Evolutionary conservation across 2,329 filamentous ascomycete genomes (phyloP).

Genomic region (Zymoseptoria crescenta): DNA sequence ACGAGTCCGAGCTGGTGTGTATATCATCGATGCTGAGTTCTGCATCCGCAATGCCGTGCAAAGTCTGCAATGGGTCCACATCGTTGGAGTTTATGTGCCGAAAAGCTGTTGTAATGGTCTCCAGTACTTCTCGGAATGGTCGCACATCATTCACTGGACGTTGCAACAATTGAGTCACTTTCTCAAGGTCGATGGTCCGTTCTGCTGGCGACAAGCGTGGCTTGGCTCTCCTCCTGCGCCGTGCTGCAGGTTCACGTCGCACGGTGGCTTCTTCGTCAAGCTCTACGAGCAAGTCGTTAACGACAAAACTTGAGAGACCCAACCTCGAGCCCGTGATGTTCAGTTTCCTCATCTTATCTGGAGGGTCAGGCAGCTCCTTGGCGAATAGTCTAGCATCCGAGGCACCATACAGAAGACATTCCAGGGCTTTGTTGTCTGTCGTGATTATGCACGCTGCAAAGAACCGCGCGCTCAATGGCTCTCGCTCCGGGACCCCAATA

Average conservation of each 20-base stretch:
- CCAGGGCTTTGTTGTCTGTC: background rate
- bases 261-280: background rate
- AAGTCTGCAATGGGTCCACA: slow-evolving; percentile 6
- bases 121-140: background rate
- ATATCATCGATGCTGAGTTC: background rate
- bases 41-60: slow-evolving; percentile 1
- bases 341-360: background rate
- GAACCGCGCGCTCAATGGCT: background rate
- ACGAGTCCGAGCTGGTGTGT: background rate
- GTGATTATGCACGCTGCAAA: background rate
- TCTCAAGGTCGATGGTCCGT: background rate
- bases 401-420: background rate
- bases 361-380: background rate
- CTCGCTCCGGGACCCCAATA: background rate
- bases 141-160: background rate
- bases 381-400: background rate
- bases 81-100: background rate
- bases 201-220: background rate
- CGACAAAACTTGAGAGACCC: background rate
- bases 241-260: background rate
- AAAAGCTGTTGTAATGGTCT: background rate
- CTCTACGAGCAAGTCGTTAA: background rate
- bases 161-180: background rate
- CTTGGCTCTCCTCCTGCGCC: background rate
- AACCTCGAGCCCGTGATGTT: background rate